Percentiles rank a stretch among this genome's conserved stretches.
phyloP scores from a whole-genome alignment of 352 stramenopile species.

The Pythium aquatile region DNA sequence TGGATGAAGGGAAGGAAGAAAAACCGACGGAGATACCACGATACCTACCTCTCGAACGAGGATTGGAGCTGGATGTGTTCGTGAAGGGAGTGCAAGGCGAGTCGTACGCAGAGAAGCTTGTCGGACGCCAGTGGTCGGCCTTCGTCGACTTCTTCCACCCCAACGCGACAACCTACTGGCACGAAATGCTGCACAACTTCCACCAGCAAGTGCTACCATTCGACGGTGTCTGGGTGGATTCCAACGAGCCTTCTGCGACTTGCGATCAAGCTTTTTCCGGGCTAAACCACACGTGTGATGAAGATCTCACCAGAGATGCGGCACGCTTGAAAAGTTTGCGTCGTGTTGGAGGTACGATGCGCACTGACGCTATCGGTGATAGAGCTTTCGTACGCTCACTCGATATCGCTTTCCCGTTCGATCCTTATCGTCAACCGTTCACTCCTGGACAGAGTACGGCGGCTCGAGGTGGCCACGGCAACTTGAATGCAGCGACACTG shows the following conservation, averaged over 20 bases:
- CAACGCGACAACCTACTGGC: slow-evolving; percentile 64
- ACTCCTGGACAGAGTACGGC: slow-evolving; percentile 52
- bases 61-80: slow-evolving; percentile 62
- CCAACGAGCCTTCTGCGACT: slow-evolving; percentile 73
- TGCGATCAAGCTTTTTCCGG: slow-evolving; percentile 44
- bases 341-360: not conserved
- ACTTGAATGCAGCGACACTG: slow-evolving; percentile 76
- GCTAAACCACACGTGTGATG: slow-evolving; percentile 8
- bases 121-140: slow-evolving; percentile 58
- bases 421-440: slow-evolving; percentile 80
- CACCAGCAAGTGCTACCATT: slow-evolving; percentile 60
- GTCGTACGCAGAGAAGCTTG: slow-evolving; percentile 59
- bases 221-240: slow-evolving; percentile 85
- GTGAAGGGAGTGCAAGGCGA: slow-evolving; percentile 74
- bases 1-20: not conserved
- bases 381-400: slow-evolving; percentile 59
- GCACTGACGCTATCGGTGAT: not conserved
- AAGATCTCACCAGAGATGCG: not conserved
- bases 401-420: slow-evolving; percentile 76
- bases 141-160: slow-evolving; percentile 89
- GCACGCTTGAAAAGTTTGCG: not conserved
- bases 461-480: slow-evolving; percentile 45
- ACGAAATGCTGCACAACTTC: slow-evolving; percentile 58
- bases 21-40: not conserved
- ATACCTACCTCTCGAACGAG: slow-evolving; percentile 36